These are phyloP conservation scores for Fusarium veterinarium DNA, from an alignment of 2,329 filamentous ascomycete species.

Conservation along the genomic window DNA sequence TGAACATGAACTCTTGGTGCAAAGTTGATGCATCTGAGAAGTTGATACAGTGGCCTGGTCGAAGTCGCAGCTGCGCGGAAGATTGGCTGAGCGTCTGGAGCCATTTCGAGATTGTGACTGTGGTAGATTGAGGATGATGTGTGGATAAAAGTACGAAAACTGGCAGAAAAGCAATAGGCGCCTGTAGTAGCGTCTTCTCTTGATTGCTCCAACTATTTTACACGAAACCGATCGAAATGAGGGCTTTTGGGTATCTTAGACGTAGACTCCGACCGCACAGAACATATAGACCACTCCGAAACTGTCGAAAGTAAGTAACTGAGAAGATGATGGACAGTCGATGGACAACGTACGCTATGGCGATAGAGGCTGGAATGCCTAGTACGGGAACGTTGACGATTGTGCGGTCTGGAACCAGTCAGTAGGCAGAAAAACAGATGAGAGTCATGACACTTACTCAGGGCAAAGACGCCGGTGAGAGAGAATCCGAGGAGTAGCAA, in stretches of 20 bases:
- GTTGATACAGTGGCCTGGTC: conserved; percentile 78
- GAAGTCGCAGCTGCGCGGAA: conserved; percentile 83
- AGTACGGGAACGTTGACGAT: conserved; percentile 79
- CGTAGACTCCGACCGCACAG: conserved; percentile 98
- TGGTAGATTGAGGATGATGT: conserved; percentile 8
- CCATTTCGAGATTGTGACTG: conserved; percentile 40
- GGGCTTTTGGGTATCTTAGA: conserved; percentile 70
- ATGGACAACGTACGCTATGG: conserved; percentile 79
- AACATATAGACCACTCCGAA: conserved; percentile 98
- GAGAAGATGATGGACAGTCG: background rate
- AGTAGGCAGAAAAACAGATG: conserved; percentile 16
- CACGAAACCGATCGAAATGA: conserved; percentile 48
- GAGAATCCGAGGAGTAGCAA: conserved; percentile 79
- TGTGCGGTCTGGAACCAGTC: conserved; percentile 76
- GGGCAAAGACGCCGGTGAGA: conserved; percentile 81
- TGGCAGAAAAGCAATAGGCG: conserved; percentile 43
- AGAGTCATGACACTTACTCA: conserved; percentile 70
- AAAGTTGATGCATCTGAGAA: conserved; percentile 68
- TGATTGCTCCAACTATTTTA: conserved; percentile 53
- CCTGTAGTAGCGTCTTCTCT: conserved; percentile 48
- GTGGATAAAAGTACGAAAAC: conserved; percentile 32
- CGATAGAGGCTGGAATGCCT: conserved; percentile 86
- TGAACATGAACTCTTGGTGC: conserved; percentile 71
- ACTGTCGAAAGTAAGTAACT: conserved; percentile 59
- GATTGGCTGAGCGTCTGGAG: conserved; percentile 59